These are phyloP conservation scores for Elymus sibiricus DNA, from an alignment of 176 grass and related monocot species.

Conservation along the genomic window DNA sequence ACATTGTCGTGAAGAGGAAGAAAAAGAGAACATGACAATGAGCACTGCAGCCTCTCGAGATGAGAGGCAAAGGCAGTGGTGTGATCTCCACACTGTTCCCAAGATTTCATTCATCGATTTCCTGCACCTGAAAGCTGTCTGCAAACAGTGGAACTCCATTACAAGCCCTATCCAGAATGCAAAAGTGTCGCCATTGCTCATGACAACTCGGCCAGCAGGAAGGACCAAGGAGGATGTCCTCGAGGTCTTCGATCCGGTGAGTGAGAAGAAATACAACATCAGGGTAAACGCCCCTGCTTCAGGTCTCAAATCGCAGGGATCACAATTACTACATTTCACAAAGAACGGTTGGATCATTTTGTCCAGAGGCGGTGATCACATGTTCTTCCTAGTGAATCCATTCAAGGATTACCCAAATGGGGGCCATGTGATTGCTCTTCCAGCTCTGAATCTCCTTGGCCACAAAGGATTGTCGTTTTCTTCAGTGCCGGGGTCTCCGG, in stretches of 20 bases:
- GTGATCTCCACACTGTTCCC: background rate
- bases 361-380: background rate
- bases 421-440: background rate
- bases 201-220: no score
- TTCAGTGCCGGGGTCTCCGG: background rate
- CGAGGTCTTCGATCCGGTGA: background rate
- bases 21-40: background rate
- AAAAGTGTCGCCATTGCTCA: background rate
- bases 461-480: background rate
- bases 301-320: background rate
- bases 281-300: background rate
- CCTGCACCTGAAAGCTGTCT: background rate
- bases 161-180: background rate
- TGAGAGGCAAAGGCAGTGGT: background rate
- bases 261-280: background rate
- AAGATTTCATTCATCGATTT: conserved; percentile 2
- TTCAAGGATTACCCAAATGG: background rate
- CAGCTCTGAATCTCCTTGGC: background rate
- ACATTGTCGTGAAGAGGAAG: no score
- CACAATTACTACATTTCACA: background rate
- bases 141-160: background rate
- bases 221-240: background rate
- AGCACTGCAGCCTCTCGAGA: background rate
- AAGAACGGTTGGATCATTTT: background rate
- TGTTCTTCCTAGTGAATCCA: background rate